Percentiles rank a stretch among this genome's conserved stretches.
Conservation (phyloP, 2,329 filamentous ascomycete species). For the Aspergillus pseudoglaucus region DNA sequence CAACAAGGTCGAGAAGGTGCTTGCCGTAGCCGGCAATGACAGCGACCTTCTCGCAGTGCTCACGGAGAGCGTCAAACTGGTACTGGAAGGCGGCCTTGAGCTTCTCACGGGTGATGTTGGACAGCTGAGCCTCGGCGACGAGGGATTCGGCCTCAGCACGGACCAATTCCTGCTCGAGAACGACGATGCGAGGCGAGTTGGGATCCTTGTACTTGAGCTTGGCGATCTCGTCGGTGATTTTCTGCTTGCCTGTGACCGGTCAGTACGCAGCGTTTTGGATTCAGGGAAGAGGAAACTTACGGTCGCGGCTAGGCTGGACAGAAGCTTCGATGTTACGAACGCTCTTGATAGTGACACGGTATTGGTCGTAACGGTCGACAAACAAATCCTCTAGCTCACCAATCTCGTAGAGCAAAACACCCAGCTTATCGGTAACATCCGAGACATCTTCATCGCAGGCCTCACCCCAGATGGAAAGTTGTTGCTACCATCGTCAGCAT, state of each 20-base stretch:
- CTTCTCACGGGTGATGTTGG: constrained; percentile 99
- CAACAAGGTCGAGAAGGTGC: constrained; percentile 92
- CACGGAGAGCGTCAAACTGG: constrained; percentile 93
- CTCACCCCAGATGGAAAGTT: constrained; percentile 98
- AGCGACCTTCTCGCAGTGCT: constrained; percentile 96
- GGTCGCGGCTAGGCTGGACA: constrained; percentile 93
- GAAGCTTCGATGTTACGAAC: constrained; percentile 98
- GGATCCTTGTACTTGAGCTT: constrained; percentile 99
- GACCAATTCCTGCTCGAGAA: constrained; percentile 96
- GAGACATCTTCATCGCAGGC: constrained; percentile 94
- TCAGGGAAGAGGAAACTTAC: constrained; percentile 50
- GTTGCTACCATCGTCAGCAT: constrained; percentile 58
- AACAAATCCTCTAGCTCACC: constrained; percentile 97
- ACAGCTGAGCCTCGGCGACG: constrained; percentile 94
- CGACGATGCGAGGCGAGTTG: constrained; percentile 93
- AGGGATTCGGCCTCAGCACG: constrained; percentile 98
- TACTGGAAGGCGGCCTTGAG: constrained; percentile 97
- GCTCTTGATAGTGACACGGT: constrained; percentile 98
- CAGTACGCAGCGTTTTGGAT: neutral
- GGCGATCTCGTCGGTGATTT: constrained; percentile 97
- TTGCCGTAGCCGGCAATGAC: constrained; percentile 98
- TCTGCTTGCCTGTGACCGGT: constrained; percentile 72
- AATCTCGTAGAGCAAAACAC: constrained; percentile 95
- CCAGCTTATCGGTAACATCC: constrained; percentile 97
- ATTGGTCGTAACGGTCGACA: constrained; percentile 98